These are phyloP conservation scores for Perkinsus chesapeaki DNA, from an alignment of 169 alveolate species.

Conservation along the genomic window DNA sequence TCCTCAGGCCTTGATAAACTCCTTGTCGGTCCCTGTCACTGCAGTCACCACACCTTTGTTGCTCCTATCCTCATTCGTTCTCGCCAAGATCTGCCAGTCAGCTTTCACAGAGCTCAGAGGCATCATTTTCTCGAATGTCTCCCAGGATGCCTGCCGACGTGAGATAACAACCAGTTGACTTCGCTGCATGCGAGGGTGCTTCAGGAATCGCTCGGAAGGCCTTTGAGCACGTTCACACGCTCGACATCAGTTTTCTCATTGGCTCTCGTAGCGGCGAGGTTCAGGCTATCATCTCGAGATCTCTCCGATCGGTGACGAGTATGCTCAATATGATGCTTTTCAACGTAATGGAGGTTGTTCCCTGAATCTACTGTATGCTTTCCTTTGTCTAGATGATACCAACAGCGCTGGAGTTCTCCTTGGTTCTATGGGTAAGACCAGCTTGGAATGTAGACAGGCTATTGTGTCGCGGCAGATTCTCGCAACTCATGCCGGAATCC, in stretches of 20 bases:
- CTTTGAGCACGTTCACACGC: slow-evolving; percentile 32
- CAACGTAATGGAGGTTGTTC: neutral
- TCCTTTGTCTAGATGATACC: slow-evolving; percentile 27
- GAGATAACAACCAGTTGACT: too few species aligned
- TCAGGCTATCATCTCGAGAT: slow-evolving; percentile 28
- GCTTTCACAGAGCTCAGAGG: slow-evolving; percentile 6
- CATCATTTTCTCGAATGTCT: neutral
- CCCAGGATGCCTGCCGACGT: slow-evolving; percentile 3
- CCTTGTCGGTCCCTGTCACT: neutral
- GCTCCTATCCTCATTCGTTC: slow-evolving; percentile 7
- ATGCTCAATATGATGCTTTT: slow-evolving; percentile 25
- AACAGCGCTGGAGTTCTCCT: slow-evolving; percentile 29
- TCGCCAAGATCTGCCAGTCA: neutral
- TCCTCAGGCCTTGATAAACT: neutral
- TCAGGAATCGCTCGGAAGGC: slow-evolving; percentile 21
- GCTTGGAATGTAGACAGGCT: neutral
- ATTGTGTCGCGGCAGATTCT: neutral
- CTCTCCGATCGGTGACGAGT: slow-evolving; percentile 24
- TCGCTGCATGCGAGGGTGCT: neutral
- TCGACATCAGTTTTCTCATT: slow-evolving; percentile 17
- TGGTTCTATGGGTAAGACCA: slow-evolving; percentile 11
- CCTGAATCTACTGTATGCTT: neutral
- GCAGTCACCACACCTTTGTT: neutral
- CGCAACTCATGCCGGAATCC: slow-evolving; percentile 23
- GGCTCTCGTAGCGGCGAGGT: slow-evolving; percentile 32